Percentiles rank a stretch among this genome's conserved stretches.
Conservation (phyloP, 2,329 filamentous ascomycete species). For the Colletotrichum destructivum region DNA sequence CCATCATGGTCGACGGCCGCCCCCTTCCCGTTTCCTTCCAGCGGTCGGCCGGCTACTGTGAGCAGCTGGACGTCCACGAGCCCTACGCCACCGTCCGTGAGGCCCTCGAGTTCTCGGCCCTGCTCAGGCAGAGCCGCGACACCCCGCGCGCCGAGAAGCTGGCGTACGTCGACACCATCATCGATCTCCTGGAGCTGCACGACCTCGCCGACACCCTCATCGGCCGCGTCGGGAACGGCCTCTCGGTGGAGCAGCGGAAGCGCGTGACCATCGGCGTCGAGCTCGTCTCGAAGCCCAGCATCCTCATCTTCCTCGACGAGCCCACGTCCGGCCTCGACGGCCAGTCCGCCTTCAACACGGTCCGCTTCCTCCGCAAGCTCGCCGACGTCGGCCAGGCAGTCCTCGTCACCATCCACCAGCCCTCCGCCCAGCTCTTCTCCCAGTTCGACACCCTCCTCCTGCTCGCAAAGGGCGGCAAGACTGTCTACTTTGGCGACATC, state of each 20-base stretch:
- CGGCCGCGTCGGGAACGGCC: slow-evolving; percentile 64
- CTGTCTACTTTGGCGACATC: slow-evolving; percentile 78
- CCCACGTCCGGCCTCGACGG: slow-evolving; percentile 78
- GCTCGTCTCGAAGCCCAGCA: slow-evolving; percentile 72
- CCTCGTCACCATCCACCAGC: slow-evolving; percentile 80
- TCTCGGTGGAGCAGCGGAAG: slow-evolving; percentile 69
- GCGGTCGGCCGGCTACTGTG: slow-evolving; percentile 83
- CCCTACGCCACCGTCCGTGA: slow-evolving; percentile 82
- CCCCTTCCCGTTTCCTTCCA: slow-evolving; percentile 82
- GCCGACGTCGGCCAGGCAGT: slow-evolving; percentile 78
- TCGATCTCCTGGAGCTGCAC: slow-evolving; percentile 71
- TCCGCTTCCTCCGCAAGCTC: slow-evolving; percentile 77
- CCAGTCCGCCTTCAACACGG: slow-evolving; percentile 76
- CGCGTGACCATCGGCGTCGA: slow-evolving; percentile 74
- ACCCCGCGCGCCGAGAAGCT: slow-evolving; percentile 78
- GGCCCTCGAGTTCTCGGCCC: slow-evolving; percentile 80
- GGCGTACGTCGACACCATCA: slow-evolving; percentile 83
- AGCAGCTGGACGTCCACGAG: slow-evolving; percentile 86
- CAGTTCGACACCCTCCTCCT: slow-evolving; percentile 77
- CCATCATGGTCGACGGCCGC: slow-evolving; percentile 82
- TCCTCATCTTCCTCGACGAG: slow-evolving; percentile 74
- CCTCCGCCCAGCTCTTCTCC: slow-evolving; percentile 76
- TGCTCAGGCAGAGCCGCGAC: slow-evolving; percentile 79
- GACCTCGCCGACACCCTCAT: slow-evolving; percentile 65
- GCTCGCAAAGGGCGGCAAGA: slow-evolving; percentile 75